phyloP scores from a whole-genome alignment of 139 green algal genomes.

The Mesotaenium endlicherianum region DNA sequence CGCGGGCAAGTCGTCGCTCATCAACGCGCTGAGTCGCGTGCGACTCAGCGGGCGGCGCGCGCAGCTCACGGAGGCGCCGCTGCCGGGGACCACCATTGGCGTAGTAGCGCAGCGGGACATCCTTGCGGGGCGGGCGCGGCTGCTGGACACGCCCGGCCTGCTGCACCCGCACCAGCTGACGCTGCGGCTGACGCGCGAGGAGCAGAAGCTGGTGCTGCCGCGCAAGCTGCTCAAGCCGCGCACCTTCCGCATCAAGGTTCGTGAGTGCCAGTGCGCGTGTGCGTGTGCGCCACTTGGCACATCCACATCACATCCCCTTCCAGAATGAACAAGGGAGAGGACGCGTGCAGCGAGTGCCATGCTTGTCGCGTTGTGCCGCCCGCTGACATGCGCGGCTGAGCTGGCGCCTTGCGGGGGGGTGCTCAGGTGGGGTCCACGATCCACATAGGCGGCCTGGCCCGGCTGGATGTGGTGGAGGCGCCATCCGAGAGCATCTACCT shows the following conservation, averaged over 20 bases:
- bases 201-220: constrained; percentile 57
- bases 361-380: too few relatives aligned
- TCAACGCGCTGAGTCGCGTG: constrained; percentile 75
- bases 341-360: too few relatives aligned
- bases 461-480: constrained; percentile 80
- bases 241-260: constrained; percentile 79
- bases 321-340: too few relatives aligned
- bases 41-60: not conserved
- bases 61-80: constrained; percentile 74
- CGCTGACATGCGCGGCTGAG: too few relatives aligned
- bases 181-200: constrained; percentile 65
- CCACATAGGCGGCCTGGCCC: constrained; percentile 75
- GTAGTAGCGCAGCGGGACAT: constrained; percentile 77
- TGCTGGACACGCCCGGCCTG: constrained; percentile 95
- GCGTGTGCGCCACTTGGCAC: too few relatives aligned
- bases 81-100: constrained; percentile 93
- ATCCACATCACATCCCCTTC: too few relatives aligned
- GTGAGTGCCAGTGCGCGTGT: too few relatives aligned
- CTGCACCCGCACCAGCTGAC: constrained; percentile 78
- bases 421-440: not conserved
- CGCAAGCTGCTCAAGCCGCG: constrained; percentile 70
- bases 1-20: constrained; percentile 92
- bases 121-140: constrained; percentile 67
- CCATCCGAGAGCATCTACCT: constrained; percentile 81
- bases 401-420: too few relatives aligned